Base-by-base conservation (phyloP, 1,284 basidiomycete species). In the Marasmius oreades region DNA sequence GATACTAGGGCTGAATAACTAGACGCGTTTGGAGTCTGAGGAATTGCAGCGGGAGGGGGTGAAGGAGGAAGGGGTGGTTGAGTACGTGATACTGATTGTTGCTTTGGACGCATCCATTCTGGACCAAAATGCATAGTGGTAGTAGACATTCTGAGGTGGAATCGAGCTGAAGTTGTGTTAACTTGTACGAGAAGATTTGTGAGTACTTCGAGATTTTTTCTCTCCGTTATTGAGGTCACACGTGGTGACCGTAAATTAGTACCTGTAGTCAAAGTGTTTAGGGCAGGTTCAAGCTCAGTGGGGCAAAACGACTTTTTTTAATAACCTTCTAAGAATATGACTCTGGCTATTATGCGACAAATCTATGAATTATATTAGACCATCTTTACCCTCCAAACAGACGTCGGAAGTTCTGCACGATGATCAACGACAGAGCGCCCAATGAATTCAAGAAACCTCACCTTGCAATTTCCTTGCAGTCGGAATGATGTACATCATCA, bases 101-200 rank as follows among this genome's bases (percentile, higher is more conserved):
- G 79, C 73, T 90, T 91, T 61, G 84, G 81, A 64, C 90, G 84
- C 90, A 93, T 92, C 90, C 91, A 93, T 75, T 92, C 90, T 51
- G 90, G 90, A 66, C 88, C 89, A 76, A 92, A 91, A 70, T 92
- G 90, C 82, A 91, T 86, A 20, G 88, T 87, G 51, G 86, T 79
- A 59, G 85, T 77, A 58, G 85, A 80, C 86, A 90, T 90, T 79
- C 78, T 73, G 64, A 61, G 54, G 48, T 33, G 47, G 28, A 33
- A 11, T 50, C 26, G 57, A 50, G 50, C 53, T 54, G 24, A 39
- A 31, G 52, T 31, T 20, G 43, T 23, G 61, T 51, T 64, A 63
- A 59, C 57, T 62, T 56, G 60, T 59, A 57, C 59, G 55, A 57
- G 51, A 52, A 62, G 48, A 52, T 47, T 58, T 62, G 60, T 51